These are phyloP conservation scores for Lodderomyces margitis DNA, from an alignment of 1,139 yeast species.

Conservation along the genomic window DNA sequence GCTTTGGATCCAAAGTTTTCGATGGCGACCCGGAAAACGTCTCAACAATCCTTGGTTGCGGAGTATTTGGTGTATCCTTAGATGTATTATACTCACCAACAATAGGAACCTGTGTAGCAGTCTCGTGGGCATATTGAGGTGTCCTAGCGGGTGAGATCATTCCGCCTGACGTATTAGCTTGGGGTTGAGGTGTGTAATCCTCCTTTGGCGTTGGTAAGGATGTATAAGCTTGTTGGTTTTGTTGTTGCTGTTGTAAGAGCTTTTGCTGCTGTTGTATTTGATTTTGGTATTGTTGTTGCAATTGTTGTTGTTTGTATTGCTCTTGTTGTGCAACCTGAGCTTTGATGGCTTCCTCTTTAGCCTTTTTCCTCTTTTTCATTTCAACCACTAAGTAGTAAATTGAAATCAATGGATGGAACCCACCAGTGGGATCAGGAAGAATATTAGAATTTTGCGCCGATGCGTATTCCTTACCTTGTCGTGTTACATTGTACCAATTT, in stretches of 20 bases:
- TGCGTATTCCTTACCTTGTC: slow-evolving; percentile 42
- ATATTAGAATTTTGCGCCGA: slow-evolving; percentile 39
- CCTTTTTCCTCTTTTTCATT: slow-evolving; percentile 67
- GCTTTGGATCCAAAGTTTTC: slow-evolving; percentile 22
- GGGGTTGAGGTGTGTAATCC: slow-evolving; percentile 6
- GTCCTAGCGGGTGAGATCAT: slow-evolving; percentile 7
- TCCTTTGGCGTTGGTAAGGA: slow-evolving; percentile 7
- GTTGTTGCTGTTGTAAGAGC: slow-evolving; percentile 8
- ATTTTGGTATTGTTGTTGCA: slow-evolving; percentile 6
- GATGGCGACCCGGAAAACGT: slow-evolving; percentile 13
- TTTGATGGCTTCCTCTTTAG: slow-evolving; percentile 49
- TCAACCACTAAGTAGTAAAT: slow-evolving; percentile 86
- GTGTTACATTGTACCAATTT: slow-evolving; percentile 58
- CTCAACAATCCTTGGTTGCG: slow-evolving; percentile 14
- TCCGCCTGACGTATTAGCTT: slow-evolving; percentile 8
- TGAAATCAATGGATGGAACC: slow-evolving; percentile 85
- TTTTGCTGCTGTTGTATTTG: slow-evolving; percentile 9
- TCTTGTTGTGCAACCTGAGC: slow-evolving; percentile 25
- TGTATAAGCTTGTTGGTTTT: slow-evolving; percentile 8
- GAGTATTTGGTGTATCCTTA: slow-evolving; percentile 9
- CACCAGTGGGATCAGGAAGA: slow-evolving; percentile 78
- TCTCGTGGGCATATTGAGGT: slow-evolving; percentile 11
- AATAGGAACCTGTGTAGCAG: slow-evolving; percentile 17
- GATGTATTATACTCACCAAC: slow-evolving; percentile 11
- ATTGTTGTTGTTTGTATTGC: slow-evolving; percentile 11